phyloP scores from a whole-genome alignment of 331 rosid species.

The Spiraea crenata region DNA sequence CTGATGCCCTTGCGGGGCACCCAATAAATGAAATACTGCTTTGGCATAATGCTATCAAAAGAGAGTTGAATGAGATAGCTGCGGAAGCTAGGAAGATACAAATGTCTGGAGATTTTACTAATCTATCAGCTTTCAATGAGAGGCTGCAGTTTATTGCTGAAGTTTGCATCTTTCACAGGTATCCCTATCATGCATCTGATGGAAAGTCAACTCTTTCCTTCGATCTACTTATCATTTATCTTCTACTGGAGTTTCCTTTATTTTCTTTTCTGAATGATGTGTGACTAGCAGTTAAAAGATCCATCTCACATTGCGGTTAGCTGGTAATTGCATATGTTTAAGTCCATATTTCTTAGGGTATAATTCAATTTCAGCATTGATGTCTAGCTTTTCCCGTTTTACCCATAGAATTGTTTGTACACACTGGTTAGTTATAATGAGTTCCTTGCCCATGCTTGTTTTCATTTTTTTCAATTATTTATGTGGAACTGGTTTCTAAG shows the following conservation, averaged over 20 bases:
- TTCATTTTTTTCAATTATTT: not conserved
- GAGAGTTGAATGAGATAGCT: conserved; percentile 88
- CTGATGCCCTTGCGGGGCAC: conserved; percentile 56
- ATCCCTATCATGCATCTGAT: conserved; percentile 16
- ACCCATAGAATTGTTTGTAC: not conserved
- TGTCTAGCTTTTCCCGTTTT: conserved; percentile 6
- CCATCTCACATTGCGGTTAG: not conserved
- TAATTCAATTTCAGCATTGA: not conserved
- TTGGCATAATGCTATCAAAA: conserved; percentile 97
- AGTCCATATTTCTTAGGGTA: not conserved
- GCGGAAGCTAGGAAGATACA: conserved; percentile 88
- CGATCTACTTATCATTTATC: not conserved
- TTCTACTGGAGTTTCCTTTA: not conserved
- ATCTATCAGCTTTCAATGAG: conserved; percentile 81
- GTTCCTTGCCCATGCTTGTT: not conserved
- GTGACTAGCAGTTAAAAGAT: not conserved
- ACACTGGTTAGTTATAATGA: not conserved
- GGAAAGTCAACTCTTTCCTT: not conserved
- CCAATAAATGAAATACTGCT: conserved; percentile 97
- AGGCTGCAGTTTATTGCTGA: conserved; percentile 94
- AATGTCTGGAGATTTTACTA: conserved; percentile 66
- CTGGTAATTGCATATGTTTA: not conserved
- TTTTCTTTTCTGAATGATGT: not conserved
- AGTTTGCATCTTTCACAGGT: conserved; percentile 99
- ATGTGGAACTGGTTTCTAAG: not conserved